phyloP scores from a whole-genome alignment of 257 asterid genomes.

The Penstemon davidsonii region DNA sequence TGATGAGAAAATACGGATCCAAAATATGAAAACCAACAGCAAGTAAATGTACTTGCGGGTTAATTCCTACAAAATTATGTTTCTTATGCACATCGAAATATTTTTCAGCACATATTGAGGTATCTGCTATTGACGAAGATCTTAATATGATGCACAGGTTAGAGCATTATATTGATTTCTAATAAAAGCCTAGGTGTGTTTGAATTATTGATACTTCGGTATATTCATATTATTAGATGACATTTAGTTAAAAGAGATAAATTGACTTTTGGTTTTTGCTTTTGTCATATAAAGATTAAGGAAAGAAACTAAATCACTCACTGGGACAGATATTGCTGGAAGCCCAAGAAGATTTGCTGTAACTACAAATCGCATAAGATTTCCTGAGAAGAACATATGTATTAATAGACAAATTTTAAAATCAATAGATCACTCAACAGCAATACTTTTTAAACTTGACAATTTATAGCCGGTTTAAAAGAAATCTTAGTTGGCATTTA shows the following conservation, averaged over 20 bases:
- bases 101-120: background rate
- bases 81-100: background rate
- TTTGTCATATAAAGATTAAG: background rate
- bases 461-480: background rate
- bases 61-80: background rate
- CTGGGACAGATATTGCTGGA: slow-evolving; percentile 94
- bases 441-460: slow-evolving; percentile 7
- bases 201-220: background rate
- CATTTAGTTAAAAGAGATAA: too few relatives aligned
- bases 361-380: slow-evolving; percentile 79
- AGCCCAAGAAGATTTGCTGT: slow-evolving; percentile 88
- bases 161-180: background rate
- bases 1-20: too few relatives aligned
- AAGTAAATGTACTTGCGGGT: background rate
- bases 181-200: background rate
- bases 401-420: background rate
- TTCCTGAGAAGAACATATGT: slow-evolving; percentile 41
- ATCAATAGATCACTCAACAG: background rate
- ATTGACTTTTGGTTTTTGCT: background rate
- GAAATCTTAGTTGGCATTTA: background rate
- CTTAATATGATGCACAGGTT: background rate
- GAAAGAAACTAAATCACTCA: slow-evolving; percentile 41
- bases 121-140: background rate
- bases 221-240: background rate
- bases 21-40: background rate